These are phyloP conservation scores for Debaryomyces robertsiae DNA, from an alignment of 1,139 yeast species.

Conservation along the genomic window DNA sequence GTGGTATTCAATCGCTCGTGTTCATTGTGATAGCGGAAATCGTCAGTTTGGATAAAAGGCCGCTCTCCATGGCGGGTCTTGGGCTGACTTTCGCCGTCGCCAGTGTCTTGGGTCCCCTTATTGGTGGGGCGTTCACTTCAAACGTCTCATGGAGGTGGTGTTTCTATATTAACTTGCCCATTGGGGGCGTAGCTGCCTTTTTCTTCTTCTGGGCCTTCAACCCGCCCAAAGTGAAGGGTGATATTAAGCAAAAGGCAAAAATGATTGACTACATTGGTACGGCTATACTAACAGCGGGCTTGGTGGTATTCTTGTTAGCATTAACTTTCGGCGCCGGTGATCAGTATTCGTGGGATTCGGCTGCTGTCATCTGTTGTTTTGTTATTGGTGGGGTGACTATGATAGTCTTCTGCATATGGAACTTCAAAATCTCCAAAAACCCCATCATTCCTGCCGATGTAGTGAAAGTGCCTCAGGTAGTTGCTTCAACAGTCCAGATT, in stretches of 20 bases:
- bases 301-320: conserved; percentile 49
- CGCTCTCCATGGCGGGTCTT: conserved; percentile 39
- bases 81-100: conserved; percentile 47
- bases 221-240: conserved; percentile 34
- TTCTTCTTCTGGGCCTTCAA: conserved; percentile 31
- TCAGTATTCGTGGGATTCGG: conserved; percentile 52
- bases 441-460: conserved; percentile 34
- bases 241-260: conserved; percentile 33
- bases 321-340: conserved; percentile 45
- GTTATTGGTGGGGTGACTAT: conserved; percentile 41
- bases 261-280: conserved; percentile 56
- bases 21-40: conserved; percentile 50
- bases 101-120: conserved; percentile 56
- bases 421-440: conserved; percentile 25
- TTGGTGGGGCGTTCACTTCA: conserved; percentile 54
- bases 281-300: conserved; percentile 43
- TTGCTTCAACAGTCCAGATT: conserved; percentile 26
- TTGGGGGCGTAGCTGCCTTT: conserved; percentile 36
- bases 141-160: conserved; percentile 49
- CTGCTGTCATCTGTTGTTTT: conserved; percentile 49
- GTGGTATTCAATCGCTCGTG: conserved; percentile 44
- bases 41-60: conserved; percentile 41
- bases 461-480: conserved; percentile 24
- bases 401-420: conserved; percentile 29
- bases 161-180: conserved; percentile 33